Base-by-base conservation (phyloP, 2,329 filamentous ascomycete species). In the Verticillium dahliae region DNA sequence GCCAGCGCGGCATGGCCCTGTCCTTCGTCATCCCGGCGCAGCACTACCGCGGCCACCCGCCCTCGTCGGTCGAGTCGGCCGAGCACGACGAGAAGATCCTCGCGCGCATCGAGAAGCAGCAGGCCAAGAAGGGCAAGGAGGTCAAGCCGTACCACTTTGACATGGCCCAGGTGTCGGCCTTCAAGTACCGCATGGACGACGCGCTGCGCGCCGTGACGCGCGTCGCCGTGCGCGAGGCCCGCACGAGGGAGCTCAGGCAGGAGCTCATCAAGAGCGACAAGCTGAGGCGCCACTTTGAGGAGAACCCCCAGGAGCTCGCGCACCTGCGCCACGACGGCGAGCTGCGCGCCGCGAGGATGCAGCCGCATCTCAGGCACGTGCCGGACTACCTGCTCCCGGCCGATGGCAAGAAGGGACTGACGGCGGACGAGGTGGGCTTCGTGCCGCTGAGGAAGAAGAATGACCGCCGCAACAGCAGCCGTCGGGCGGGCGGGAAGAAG, bases 241-340 rank as follows among this genome's bases (percentile, higher is more conserved):
- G 95, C 58, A 90, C 91, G 10, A 86, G 91, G 63, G 94, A 99
- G 76, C 83, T 99, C 61, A 85, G 91, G 60, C 88, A 94, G 73
- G 95, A 98, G 74, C 81, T 99, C 13, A 81, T 97, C 69, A 96
- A 96, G 78, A 94, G 90, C 66, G 94, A 98, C 71, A 97, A 97
- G 76, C 80, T 99, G 60, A 93, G 95, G 76, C 85, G 92, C 72
- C 92, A 98, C 79, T 99, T 98, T 70, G 95, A 98, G 72, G 95
- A 99, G 75, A 97, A 99, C 73, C 95, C 95, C 0, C 87, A 89
- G 37, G 94, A 98, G 72, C 78, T 98, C 66, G 85, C 87, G 41
- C 92, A 97, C 72, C 80, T 98, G 67, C 86, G 94, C 33, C 95
- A 99, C 72, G 95, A 99, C 72, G 89, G 88, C 41, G 94, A 97